Evolutionary conservation across 805 yeast genomes (phyloP), one percentile per base, ranked within the genome.

Genomic region (Barnettozyma sp.): DNA sequence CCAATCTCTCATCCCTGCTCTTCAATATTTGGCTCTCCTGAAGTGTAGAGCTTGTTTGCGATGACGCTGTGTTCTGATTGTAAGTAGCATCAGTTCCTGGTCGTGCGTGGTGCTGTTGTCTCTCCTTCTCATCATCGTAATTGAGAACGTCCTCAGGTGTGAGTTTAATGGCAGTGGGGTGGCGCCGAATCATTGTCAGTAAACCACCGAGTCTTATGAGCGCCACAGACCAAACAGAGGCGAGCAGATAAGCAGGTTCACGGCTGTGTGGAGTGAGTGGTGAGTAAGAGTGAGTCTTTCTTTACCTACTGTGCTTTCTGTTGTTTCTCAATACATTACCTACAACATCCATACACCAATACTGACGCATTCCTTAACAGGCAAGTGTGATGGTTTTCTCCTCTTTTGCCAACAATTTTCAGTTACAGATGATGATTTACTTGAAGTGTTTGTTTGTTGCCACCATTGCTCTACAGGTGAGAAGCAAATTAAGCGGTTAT

Each of bases 151-250:
- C 92, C 43, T 80, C 86, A 0, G 83, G 82, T 0, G 78, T 71
- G 31, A 82, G 64, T 39, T 70, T 69, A 36, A 82, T 73, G 2
- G 76, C 67, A 0, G 90, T 81, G 5, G 88, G 82, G 13, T 76
- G 80, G 54, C 87, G 66, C 59, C 88, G 68, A 28, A 82, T 60
- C 90, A 82, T 81, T 14, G n/a, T n/a, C n/a, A n/a, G n/a, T n/a
- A n/a, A n/a, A n/a, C n/a, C n/a, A n/a, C n/a, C n/a, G n/a, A n/a
- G n/a, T n/a, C n/a, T n/a, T n/a, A n/a, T n/a, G n/a, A n/a, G n/a
- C n/a, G n/a, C n/a, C n/a, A n/a, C n/a, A n/a, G n/a, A n/a, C n/a
- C n/a, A n/a, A n/a, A n/a, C n/a, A n/a, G n/a, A n/a, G n/a, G n/a
- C n/a, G n/a, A n/a, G n/a, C n/a, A n/a, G n/a, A n/a, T n/a, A n/a